Base-by-base conservation (phyloP, 2,329 filamentous ascomycete genomes). In the Exophiala viscosa region DNA sequence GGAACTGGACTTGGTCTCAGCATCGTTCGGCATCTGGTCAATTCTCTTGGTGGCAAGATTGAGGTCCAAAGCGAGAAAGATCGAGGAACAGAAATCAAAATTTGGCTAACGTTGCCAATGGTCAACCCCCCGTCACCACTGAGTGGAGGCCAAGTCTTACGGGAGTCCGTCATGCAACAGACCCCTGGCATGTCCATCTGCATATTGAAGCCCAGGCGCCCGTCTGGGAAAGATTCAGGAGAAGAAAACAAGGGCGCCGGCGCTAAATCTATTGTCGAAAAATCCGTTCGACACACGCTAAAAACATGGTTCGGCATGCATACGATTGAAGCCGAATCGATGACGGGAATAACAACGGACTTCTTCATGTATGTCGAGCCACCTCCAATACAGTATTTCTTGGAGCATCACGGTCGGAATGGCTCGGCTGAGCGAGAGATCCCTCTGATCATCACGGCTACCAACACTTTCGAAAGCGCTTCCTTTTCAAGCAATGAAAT, bases 1-100 rank as follows among this genome's bases (percentile, higher is more conserved):
- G 83, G 84, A 0, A 79, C 78, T 1, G 84, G 84, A 0, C 69
- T 86, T 0, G 83, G 84, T 0, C 67, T 86, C 11, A 80, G 76
- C 43, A 76, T 86, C 3, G 81, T 84, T 1, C 72, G 73, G 14
- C 48, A 69, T 62, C 58, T 67, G 54, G 56, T 69, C 3, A 31
- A 42, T 17, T 64, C 56, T 1, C 55, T 69, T 3, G 58, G 59
- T 10, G 67, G 67, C 1, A 47, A 54, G 6, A 63, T 69, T n/a
- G 52, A 65, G 2, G 55, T 69, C 14, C 48, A 48, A 7, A 67
- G 65, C 9, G 50, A 61, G 5, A 59, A 61, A 44, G 52, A 57
- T 4, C 35, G 65, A 9, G 66, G 66, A 7, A 67, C 66, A 18
- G 32, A 48, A 10, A 48, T 58, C 36, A 51, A 18, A 13, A 36